A percentile compares a stretch with the other conserved stretches of the same genome.
These are phyloP conservation scores for Alopecurus myosuroides DNA, from an alignment of 176 grass and related monocot species.

Conservation along the genomic window DNA sequence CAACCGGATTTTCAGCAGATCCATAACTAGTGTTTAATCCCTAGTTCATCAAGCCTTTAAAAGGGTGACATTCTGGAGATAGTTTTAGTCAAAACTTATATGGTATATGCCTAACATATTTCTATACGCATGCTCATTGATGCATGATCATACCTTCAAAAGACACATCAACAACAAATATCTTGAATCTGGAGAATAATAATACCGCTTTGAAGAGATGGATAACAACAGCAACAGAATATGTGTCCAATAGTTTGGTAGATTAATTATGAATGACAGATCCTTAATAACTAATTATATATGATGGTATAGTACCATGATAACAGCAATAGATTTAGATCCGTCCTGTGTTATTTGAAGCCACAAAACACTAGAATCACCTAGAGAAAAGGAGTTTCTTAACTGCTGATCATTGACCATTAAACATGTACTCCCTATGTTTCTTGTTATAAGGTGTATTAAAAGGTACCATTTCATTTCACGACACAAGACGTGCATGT, in stretches of 20 bases:
- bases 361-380: not conserved
- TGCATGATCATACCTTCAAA: not conserved
- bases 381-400: not conserved
- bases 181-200: conserved; percentile 3
- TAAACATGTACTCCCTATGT: not conserved
- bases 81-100: not conserved
- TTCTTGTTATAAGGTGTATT: not conserved
- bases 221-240: conserved; percentile 16
- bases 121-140: not conserved
- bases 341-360: not conserved
- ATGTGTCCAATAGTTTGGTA: not conserved
- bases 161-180: not conserved
- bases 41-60: not conserved
- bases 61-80: not conserved
- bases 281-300: not conserved
- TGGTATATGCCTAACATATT: not conserved
- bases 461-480: not conserved
- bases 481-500: not conserved
- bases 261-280: conserved; percentile 9
- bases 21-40: not conserved
- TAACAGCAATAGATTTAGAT: not conserved
- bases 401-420: conserved; percentile 27
- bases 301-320: not conserved
- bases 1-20: not conserved
- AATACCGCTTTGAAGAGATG: not conserved